Evolutionary conservation across 2,329 filamentous ascomycete species (phyloP), one percentile per base, ranked within the genome.

Genomic region (Ceratocystiopsis brevicomis): DNA sequence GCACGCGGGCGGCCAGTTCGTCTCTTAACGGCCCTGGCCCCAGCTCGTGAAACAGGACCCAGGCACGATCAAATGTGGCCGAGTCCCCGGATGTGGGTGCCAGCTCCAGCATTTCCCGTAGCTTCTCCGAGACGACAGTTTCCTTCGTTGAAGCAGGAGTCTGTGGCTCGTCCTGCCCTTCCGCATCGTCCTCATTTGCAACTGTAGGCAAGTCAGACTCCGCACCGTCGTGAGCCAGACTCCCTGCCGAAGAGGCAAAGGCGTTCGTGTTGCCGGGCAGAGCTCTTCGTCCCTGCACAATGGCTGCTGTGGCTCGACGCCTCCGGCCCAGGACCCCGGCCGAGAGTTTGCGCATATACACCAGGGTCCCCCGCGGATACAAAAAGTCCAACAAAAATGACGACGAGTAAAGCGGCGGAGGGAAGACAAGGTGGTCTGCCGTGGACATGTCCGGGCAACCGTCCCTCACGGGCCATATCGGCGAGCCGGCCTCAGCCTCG

Each of bases 381-480:
- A 74, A 55, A 43, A 74, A 74, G 53, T 74, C 71, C 53, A 75
- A 64, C 40, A 70, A 56, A 44, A 71, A 66, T 10, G 61, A 52
- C 5, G 69, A 71, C 25, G 68, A 64, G 36, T 57, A 57, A 44
- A 69, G 51, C 3, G 55, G 53, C 48, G 56, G 50, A 39, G 10
- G 50, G 49, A 11, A 50, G 49, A 38, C 53, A 53, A 45, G 44
- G 53, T 47, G 44, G 43, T 49, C 41, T 49, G 45, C 40, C 50
- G 51, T 36, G 48, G 49, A 35, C 57, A 52, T 39, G 45, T 53
- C 52, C 40, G 48, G 45, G 25, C 51, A 45, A 47, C 52, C 53
- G n/a, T 48, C 49, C 32, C 32, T 45, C 61, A 58, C 35, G 69
- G 58, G 53, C 25, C 25, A 9, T 30, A 11, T 10, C 25, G 25